phyloP scores from a whole-genome alignment of 768 basidiomycete genomes.

The Lactarius akahatsu region DNA sequence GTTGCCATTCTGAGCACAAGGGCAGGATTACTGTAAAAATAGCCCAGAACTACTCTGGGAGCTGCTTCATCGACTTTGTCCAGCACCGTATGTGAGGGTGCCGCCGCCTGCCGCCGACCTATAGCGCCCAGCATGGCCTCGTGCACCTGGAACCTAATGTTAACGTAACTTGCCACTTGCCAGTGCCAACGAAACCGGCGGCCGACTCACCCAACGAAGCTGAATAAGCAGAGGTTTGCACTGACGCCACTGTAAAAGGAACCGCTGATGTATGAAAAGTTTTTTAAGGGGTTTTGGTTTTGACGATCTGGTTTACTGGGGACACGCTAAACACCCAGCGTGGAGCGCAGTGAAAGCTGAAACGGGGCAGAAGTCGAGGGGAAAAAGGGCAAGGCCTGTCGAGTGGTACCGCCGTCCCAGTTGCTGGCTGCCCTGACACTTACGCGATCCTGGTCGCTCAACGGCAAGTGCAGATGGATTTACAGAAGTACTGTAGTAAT shows the following conservation, averaged over 20 bases:
- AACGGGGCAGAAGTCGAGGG: not conserved
- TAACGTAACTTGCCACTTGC: not conserved
- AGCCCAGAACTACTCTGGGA: not conserved
- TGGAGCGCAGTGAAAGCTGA: not conserved
- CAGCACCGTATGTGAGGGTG: not conserved
- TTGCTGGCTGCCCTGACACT: not conserved
- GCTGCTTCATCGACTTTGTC: not conserved
- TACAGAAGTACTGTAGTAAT: not conserved
- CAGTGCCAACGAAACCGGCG: slow-evolving; percentile 1
- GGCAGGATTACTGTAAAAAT: not conserved
- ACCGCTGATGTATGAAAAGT: not conserved
- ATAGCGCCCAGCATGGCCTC: not conserved
- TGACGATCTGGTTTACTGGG: slow-evolving; percentile 1
- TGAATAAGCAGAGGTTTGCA: not conserved
- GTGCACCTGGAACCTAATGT: not conserved
- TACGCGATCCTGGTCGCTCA: not conserved
- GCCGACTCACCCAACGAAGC: not conserved
- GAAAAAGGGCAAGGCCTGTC: not conserved
- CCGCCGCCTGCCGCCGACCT: not conserved
- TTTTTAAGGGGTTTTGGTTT: not conserved
- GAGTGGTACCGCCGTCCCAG: not conserved
- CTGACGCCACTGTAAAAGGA: not conserved
- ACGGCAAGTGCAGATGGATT: slow-evolving; percentile 1
- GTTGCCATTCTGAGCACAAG: not conserved
- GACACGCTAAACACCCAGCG: not conserved